Percentiles rank a stretch among this genome's conserved stretches.
Evolutionary conservation across 768 basidiomycete species (phyloP).

Genomic region (Auricularia sp.): DNA sequence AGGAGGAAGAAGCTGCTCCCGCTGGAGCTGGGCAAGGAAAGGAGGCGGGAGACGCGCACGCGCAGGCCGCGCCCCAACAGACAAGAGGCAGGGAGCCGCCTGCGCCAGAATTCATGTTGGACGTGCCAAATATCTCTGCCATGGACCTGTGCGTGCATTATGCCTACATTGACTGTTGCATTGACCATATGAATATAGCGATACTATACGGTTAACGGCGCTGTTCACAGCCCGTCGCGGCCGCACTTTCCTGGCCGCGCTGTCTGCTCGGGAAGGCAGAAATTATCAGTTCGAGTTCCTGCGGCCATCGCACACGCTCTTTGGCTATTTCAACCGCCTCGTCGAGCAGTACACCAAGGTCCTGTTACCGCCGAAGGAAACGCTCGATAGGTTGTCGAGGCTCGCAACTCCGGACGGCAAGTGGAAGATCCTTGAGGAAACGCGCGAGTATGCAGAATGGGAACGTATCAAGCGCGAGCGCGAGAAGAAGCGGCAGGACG

Average conservation of each 20-base stretch:
- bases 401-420: constrained; percentile 54
- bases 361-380: constrained; percentile 71
- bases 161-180: neutral
- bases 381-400: constrained; percentile 57
- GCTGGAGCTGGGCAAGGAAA: constrained; percentile 36
- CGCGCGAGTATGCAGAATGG: constrained; percentile 77
- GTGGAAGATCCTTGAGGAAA: constrained; percentile 71
- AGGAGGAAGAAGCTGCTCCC: constrained; percentile 46
- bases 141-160: constrained; percentile 76
- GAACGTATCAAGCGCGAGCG: constrained; percentile 74
- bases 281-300: constrained; percentile 99
- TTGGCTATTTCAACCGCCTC: constrained; percentile 92
- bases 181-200: constrained; percentile 36
- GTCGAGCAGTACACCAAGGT: constrained; percentile 94
- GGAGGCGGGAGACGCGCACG: constrained; percentile 22
- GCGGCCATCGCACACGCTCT: constrained; percentile 90
- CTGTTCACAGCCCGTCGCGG: constrained; percentile 91
- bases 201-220: constrained; percentile 93
- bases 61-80: constrained; percentile 1
- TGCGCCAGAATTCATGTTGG: constrained; percentile 69
- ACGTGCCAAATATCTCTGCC: constrained; percentile 76
- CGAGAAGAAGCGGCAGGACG: constrained; percentile 78
- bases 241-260: constrained; percentile 69
- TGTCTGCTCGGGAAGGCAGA: constrained; percentile 81
- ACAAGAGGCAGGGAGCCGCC: constrained; percentile 43